phyloP scores from a whole-genome alignment of 352 stramenopile genomes.

The Globisporangium uncinulatum region DNA sequence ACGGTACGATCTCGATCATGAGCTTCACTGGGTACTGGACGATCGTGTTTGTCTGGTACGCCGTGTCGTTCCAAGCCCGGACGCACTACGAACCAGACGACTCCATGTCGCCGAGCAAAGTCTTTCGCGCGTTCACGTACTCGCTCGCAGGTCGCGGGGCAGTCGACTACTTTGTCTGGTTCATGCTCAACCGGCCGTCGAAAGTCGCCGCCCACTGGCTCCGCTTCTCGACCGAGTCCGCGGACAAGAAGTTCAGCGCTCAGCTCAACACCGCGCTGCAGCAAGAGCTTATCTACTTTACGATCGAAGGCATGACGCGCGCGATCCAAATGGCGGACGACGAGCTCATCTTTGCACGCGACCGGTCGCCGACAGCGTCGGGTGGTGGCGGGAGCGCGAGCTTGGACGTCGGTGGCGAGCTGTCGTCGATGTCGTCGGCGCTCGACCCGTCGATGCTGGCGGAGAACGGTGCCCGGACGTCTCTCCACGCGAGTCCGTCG shows the following conservation, averaged over 20 bases:
- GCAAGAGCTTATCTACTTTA: conserved; percentile 87
- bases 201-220: conserved; percentile 62
- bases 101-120: conserved; percentile 32
- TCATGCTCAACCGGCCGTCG: conserved; percentile 75
- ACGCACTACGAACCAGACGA: conserved; percentile 33
- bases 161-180: conserved; percentile 84
- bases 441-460: neutral
- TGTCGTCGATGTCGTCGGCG: neutral
- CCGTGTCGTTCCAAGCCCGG: conserved; percentile 59
- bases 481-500: neutral
- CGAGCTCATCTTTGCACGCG: conserved; percentile 36
- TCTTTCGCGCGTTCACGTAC: conserved; percentile 72
- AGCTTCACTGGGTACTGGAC: conserved; percentile 85
- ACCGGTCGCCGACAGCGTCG: conserved; percentile 33
- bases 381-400: neutral
- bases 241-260: conserved; percentile 76
- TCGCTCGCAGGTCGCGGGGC: conserved; percentile 53
- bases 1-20: conserved; percentile 71
- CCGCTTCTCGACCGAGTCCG: conserved; percentile 66
- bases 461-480: neutral
- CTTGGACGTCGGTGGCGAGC: neutral
- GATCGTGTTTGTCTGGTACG: conserved; percentile 75
- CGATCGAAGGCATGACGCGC: conserved; percentile 83
- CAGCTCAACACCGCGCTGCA: conserved; percentile 86
- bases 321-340: conserved; percentile 68